phyloP scores from a whole-genome alignment of 2,329 filamentous ascomycete genomes.

The Colletotrichum godetiae region DNA sequence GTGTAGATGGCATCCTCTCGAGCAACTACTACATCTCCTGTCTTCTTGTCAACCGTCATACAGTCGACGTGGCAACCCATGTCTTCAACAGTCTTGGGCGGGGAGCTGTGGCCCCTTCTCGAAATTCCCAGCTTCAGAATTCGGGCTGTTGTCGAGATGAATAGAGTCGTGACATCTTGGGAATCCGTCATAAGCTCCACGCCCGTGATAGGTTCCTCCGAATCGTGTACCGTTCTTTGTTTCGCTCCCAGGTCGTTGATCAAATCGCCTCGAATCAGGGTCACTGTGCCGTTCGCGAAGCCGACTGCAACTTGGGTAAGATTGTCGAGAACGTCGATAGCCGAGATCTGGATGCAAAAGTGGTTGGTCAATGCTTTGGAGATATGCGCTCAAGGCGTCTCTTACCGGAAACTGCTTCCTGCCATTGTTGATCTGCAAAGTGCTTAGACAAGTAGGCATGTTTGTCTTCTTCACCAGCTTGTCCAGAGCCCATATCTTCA shows the following conservation, averaged over 20 bases:
- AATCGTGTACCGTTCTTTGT: constrained; percentile 95
- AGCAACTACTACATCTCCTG: constrained; percentile 89
- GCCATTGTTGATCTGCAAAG: constrained; percentile 86
- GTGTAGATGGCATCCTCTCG: constrained; percentile 96
- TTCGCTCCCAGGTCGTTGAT: constrained; percentile 95
- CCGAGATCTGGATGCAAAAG: constrained; percentile 72
- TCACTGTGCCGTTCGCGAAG: constrained; percentile 95
- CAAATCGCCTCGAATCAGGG: constrained; percentile 91
- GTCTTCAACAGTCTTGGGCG: constrained; percentile 89
- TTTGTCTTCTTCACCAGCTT: constrained; percentile 95
- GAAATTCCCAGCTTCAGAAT: constrained; percentile 90
- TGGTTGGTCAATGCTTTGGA: neutral
- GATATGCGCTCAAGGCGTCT: neutral
- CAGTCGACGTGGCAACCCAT: constrained; percentile 92
- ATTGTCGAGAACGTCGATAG: constrained; percentile 88
- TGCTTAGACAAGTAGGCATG: constrained; percentile 87
- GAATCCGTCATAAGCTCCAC: constrained; percentile 78
- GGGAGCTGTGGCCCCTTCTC: constrained; percentile 88
- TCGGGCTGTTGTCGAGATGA: constrained; percentile 89
- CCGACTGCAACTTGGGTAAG: constrained; percentile 93
- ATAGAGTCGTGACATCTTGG: constrained; percentile 76
- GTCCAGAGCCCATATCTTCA: constrained; percentile 98
- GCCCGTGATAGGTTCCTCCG: constrained; percentile 94
- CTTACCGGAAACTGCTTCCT: constrained; percentile 90
- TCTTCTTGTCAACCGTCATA: constrained; percentile 86